A percentile compares a stretch with the other conserved stretches of the same genome.
phyloP scores from a whole-genome alignment of 2,329 filamentous ascomycete genomes.

The Corniculantispora saksenae region DNA sequence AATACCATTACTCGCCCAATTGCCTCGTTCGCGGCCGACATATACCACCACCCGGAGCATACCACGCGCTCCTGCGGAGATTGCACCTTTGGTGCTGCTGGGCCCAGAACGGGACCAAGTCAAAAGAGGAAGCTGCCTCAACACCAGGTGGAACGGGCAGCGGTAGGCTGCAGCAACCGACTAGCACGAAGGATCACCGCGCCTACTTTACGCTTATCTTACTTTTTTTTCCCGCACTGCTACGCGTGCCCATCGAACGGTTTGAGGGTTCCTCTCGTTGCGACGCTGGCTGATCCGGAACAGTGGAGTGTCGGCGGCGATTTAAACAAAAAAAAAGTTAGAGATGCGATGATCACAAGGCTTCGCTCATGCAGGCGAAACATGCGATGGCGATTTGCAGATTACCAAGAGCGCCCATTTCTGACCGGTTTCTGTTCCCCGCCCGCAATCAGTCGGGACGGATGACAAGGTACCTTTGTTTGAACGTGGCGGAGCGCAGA shows the following conservation, averaged over 20 bases:
- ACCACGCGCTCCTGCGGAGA: not conserved
- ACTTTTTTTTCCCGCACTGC: not conserved
- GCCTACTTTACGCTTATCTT: conserved; percentile 9
- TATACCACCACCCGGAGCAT: no score
- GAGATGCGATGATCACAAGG: no score
- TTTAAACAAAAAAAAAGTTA: not conserved
- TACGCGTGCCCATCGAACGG: not conserved
- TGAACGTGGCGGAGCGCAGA: not conserved
- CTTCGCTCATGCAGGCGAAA: not conserved
- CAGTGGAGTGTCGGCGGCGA: not conserved
- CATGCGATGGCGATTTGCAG: not conserved
- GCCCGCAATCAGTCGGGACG: not conserved
- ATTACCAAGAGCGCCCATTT: not conserved
- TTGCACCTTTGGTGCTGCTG: not conserved
- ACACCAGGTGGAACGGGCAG: not conserved
- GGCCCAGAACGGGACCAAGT: not conserved
- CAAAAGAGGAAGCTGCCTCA: conserved; percentile 16
- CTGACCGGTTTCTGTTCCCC: no score
- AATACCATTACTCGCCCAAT: no score
- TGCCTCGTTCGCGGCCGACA: no score
- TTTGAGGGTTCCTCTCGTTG: not conserved
- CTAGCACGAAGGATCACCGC: not conserved
- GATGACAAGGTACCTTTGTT: conserved; percentile 6
- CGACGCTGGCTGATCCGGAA: conserved; percentile 4
- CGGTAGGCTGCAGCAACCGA: not conserved